Conservation (phyloP, 345 rosid species). For the Hirschfeldia incana region DNA sequence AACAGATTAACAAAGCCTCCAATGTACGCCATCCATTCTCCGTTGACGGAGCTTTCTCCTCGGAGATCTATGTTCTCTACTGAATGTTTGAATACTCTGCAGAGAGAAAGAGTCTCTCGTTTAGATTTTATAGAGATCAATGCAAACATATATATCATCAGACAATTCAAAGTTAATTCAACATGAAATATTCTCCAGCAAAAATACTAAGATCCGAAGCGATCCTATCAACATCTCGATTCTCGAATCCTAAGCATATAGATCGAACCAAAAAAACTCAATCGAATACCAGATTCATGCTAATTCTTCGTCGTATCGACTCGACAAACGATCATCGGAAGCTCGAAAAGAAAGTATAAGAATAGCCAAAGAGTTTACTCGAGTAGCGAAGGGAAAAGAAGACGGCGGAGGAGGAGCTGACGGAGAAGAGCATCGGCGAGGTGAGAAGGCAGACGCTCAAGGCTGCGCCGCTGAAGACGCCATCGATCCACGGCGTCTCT, state of each 20-base stretch:
- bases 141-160: neutral
- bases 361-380: slow-evolving; percentile 47
- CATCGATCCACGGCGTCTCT: slow-evolving; percentile 63
- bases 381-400: slow-evolving; percentile 87
- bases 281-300: neutral
- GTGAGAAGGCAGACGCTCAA: slow-evolving; percentile 69
- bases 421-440: slow-evolving; percentile 79
- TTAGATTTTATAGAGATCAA: slow-evolving; percentile 4
- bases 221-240: too few relatives aligned
- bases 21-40: slow-evolving; percentile 90
- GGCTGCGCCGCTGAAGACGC: slow-evolving; percentile 73
- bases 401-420: slow-evolving; percentile 63
- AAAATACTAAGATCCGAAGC: neutral
- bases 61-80: slow-evolving; percentile 70
- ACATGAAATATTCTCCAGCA: neutral
- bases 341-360: neutral
- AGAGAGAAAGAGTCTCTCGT: neutral
- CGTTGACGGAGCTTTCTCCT: slow-evolving; percentile 70
- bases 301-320: neutral
- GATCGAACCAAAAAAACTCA: too few relatives aligned
- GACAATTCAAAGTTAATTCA: neutral
- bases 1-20: slow-evolving; percentile 70
- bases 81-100: slow-evolving; percentile 71
- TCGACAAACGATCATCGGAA: neutral
- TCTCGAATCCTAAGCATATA: too few relatives aligned